These are phyloP conservation scores for Lepidium campestre DNA, from an alignment of 441 rosid genomes.

Conservation along the genomic window DNA sequence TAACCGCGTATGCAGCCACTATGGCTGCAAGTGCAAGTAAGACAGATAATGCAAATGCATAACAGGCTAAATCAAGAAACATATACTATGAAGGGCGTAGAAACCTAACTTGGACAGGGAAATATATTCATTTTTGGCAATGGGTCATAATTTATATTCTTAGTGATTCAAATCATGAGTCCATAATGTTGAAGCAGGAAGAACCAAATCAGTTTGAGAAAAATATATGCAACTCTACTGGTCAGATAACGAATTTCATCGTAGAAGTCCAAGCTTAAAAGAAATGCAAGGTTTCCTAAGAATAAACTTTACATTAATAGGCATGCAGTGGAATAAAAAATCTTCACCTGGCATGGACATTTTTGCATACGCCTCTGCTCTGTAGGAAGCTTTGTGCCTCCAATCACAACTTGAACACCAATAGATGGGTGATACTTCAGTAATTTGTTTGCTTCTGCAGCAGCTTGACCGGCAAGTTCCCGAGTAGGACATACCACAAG, in stretches of 20 bases:
- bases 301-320: not conserved
- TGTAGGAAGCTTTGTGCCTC: constrained; percentile 77
- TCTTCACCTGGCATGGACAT: constrained; percentile 69
- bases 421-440: constrained; percentile 77
- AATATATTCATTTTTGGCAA: not conserved
- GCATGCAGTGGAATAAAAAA: not conserved
- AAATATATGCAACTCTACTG: not conserved
- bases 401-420: constrained; percentile 91
- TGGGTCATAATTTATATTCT: not conserved
- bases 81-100: not conserved
- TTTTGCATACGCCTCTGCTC: constrained; percentile 84
- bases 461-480: constrained; percentile 93
- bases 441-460: constrained; percentile 73
- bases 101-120: not conserved
- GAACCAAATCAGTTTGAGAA: not conserved
- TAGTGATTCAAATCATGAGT: not conserved
- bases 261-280: not conserved
- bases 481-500: constrained; percentile 90
- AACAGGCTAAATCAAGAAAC: not conserved
- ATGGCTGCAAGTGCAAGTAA: not conserved
- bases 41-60: not conserved
- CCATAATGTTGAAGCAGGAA: not conserved
- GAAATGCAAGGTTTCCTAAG: not conserved
- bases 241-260: not conserved
- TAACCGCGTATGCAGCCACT: not conserved